phyloP scores from a whole-genome alignment of 2,329 filamentous ascomycete genomes.

The Phaeoacremonium minimum region DNA sequence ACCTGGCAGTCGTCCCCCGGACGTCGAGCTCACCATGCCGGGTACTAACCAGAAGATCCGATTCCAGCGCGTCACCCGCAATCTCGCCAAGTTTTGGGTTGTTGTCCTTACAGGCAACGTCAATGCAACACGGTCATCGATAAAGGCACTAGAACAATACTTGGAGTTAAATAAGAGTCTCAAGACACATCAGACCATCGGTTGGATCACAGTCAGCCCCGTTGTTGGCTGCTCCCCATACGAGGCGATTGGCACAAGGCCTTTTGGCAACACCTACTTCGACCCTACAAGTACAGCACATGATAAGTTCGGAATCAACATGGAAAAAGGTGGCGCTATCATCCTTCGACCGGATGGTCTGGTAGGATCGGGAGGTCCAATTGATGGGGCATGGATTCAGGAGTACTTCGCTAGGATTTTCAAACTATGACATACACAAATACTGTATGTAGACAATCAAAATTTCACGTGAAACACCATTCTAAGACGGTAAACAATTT shows the following conservation, averaged over 20 bases:
- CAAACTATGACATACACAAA: neutral
- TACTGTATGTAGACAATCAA: too few relatives aligned
- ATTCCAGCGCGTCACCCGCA: constrained; percentile 38
- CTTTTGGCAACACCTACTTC: constrained; percentile 49
- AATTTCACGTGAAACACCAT: too few relatives aligned
- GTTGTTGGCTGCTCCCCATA: constrained; percentile 36
- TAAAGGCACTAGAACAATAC: constrained; percentile 11
- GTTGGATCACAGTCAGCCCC: constrained; percentile 39
- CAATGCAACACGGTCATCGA: constrained; percentile 11
- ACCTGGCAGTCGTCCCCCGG: constrained; percentile 39
- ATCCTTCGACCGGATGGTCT: constrained; percentile 21
- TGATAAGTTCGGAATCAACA: constrained; percentile 17
- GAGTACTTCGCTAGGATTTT: constrained; percentile 12
- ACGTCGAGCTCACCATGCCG: constrained; percentile 37
- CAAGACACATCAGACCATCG: constrained; percentile 22
- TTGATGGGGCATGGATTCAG: constrained; percentile 9
- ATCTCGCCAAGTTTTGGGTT: constrained; percentile 34
- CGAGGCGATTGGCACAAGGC: constrained; percentile 36
- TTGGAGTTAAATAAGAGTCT: constrained; percentile 13
- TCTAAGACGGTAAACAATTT: too few relatives aligned
- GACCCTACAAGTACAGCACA: constrained; percentile 25
- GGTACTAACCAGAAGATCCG: constrained; percentile 36
- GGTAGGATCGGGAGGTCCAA: constrained; percentile 8
- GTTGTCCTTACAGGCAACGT: constrained; percentile 33
- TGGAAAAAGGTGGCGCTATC: constrained; percentile 13